Percentiles rank a stretch among this genome's conserved stretches.
phyloP scores from a whole-genome alignment of 257 asterid genomes.

The Buddleja alternifolia region DNA sequence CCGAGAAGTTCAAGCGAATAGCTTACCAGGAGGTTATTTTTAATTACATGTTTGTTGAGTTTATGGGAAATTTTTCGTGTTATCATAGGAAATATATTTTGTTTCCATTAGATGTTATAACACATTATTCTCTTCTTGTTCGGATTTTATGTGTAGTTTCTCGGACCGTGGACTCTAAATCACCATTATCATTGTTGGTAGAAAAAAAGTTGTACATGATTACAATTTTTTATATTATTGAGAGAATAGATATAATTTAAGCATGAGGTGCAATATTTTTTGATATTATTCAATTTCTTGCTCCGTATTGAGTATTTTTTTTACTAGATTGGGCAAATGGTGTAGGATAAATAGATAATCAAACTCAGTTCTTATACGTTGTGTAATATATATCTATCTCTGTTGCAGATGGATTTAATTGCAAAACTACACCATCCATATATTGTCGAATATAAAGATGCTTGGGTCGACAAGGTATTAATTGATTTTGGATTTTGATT shows the following conservation, averaged over 20 bases:
- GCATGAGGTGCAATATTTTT: too few relatives aligned
- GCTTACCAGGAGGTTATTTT: conserved; percentile 81
- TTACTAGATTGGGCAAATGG: too few relatives aligned
- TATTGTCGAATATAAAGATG: conserved; percentile 80
- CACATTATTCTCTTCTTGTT: not conserved
- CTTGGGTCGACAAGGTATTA: conserved; percentile 92
- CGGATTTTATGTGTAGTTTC: not conserved
- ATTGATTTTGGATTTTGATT: not conserved
- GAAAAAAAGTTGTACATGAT: not conserved
- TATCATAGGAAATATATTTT: too few relatives aligned
- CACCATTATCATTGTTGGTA: too few relatives aligned
- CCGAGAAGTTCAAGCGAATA: conserved; percentile 75
- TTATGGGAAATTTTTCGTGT: not conserved
- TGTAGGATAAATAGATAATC: not conserved
- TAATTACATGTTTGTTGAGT: conserved; percentile 9
- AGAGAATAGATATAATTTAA: too few relatives aligned
- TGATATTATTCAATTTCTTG: too few relatives aligned
- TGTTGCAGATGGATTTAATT: conserved; percentile 72
- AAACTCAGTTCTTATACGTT: not conserved
- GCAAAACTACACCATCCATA: conserved; percentile 81
- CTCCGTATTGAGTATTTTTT: too few relatives aligned
- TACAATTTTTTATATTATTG: too few relatives aligned
- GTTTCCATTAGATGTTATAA: not conserved
- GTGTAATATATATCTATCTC: conserved; percentile 4
- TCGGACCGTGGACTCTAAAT: too few relatives aligned